Evolutionary conservation across 2,329 filamentous ascomycete genomes (phyloP).

Genomic region (Domatiomyces catenatus): DNA sequence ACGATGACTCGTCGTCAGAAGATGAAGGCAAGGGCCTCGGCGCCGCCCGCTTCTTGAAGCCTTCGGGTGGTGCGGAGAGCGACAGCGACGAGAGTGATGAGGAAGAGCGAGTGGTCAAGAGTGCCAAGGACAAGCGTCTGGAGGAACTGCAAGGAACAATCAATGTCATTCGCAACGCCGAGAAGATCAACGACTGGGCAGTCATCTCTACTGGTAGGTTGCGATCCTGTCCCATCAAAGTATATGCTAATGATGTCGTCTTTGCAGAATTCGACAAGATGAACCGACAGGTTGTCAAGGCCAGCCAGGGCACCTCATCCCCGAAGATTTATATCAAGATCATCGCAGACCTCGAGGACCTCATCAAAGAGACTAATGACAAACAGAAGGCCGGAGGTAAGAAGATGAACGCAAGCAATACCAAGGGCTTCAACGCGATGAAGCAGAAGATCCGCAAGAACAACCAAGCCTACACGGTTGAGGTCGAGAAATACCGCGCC

Average conservation of each 20-base stretch:
- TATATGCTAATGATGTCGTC: conserved; percentile 1
- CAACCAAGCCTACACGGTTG: conserved; percentile 81
- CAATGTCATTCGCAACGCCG: conserved; percentile 82
- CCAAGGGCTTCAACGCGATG: conserved; percentile 85
- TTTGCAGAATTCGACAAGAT: conserved; percentile 78
- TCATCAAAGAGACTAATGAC: conserved; percentile 80
- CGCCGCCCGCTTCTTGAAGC: conserved; percentile 67
- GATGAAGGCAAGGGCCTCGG: conserved; percentile 50
- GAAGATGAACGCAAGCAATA: conserved; percentile 97
- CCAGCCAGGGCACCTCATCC: conserved; percentile 58
- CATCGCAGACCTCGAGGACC: conserved; percentile 83
- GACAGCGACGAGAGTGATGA: conserved; percentile 78
- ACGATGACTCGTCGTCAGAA: conserved; percentile 38
- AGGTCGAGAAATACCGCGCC: conserved; percentile 73
- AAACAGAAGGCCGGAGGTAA: conserved; percentile 93
- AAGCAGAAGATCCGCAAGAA: conserved; percentile 99
- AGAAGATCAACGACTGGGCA: conserved; percentile 96
- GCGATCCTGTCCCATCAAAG: neutral
- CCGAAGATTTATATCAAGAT: conserved; percentile 89
- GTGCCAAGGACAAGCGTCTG: conserved; percentile 91
- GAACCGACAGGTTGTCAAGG: conserved; percentile 69
- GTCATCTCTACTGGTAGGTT: conserved; percentile 70
- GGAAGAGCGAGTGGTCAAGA: conserved; percentile 74
- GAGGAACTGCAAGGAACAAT: conserved; percentile 87
- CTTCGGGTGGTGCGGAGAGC: conserved; percentile 42